Base-by-base conservation (phyloP, 148 eudicot genomes). In the Spergularia bocconei region DNA sequence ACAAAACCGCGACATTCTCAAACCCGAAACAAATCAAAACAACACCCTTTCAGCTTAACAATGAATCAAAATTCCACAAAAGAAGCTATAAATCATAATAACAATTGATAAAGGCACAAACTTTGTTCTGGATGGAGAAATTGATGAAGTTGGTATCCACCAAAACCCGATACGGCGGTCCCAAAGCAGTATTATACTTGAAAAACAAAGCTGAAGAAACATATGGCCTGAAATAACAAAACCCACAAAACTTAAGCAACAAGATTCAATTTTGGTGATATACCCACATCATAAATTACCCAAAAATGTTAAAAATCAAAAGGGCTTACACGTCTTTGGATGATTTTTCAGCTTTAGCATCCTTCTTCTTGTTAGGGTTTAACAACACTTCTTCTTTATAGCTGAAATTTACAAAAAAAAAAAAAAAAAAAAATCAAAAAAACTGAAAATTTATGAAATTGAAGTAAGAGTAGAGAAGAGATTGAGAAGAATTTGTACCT, bases 111-210 rank as follows among this genome's bases (percentile, higher is more conserved):
- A 65, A 38, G 63, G 14, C 0, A 16, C 92, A 85, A 61, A 94
- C 98, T 75, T 94, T 94, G 63, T 94, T 94, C 75, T 94, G 96
- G 61, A 94, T 94, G 11, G 98, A 94, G 85, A 94, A 94, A 85
- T 94, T 94, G 80, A 94, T 92, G 84, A 95, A 95, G 83, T 95
- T 95, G 72, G 99, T 95, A 87, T 95, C 97, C 47, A 95, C 97
- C 79, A 95, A 79, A 65, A 92, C 99, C 75, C 90, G 78, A 58
- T 95, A 95, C 36, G 99, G 99, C 6, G 99, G 99, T 63, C 97
- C 97, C 75, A 95, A 74, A 0, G 98, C 99, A 13, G 92, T 88
- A 75, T 95, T 95, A 69, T 95, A 75, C 84, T 87, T 83, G 86
- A 95, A 95, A 87, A 89, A 95, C 66, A 95, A 84, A 15, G 99